phyloP scores from a whole-genome alignment of 805 yeast genomes.

The Wickerhamiella kurtzmanii region DNA sequence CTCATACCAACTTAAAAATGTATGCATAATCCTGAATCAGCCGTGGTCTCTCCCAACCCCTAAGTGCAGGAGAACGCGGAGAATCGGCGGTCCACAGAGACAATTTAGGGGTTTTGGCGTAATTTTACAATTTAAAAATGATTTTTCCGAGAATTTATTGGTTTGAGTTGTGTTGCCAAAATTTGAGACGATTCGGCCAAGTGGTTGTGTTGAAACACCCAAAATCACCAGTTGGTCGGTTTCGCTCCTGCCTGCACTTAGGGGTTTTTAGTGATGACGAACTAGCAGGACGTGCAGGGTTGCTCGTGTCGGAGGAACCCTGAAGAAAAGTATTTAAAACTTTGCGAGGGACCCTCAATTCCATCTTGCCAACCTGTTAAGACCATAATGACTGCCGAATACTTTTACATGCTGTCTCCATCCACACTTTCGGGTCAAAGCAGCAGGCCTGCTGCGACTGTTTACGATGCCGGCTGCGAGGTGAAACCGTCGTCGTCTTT shows the following conservation, averaged over 20 bases:
- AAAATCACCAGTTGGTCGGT: neutral
- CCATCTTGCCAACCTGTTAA: neutral
- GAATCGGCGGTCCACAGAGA: too few relatives aligned
- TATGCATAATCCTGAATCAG: neutral
- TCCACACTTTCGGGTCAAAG: neutral
- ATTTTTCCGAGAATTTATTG: too few relatives aligned
- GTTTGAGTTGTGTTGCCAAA: neutral
- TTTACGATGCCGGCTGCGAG: neutral
- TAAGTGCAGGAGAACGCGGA: neutral
- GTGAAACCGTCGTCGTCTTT: neutral
- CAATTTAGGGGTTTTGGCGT: too few relatives aligned
- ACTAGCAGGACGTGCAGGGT: neutral
- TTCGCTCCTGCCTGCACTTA: neutral
- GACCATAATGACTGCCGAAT: neutral
- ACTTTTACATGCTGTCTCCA: neutral
- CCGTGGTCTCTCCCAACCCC: neutral
- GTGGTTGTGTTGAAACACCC: neutral
- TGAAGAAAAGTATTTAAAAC: neutral
- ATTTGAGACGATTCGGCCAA: neutral
- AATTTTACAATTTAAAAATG: too few relatives aligned
- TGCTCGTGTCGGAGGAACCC: neutral
- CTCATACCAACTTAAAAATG: too few relatives aligned
- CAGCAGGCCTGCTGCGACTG: neutral
- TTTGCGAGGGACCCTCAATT: neutral
- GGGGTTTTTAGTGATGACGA: neutral